phyloP scores from a whole-genome alignment of 108 stramenopile genomes.

The Skeletonema potamos region DNA sequence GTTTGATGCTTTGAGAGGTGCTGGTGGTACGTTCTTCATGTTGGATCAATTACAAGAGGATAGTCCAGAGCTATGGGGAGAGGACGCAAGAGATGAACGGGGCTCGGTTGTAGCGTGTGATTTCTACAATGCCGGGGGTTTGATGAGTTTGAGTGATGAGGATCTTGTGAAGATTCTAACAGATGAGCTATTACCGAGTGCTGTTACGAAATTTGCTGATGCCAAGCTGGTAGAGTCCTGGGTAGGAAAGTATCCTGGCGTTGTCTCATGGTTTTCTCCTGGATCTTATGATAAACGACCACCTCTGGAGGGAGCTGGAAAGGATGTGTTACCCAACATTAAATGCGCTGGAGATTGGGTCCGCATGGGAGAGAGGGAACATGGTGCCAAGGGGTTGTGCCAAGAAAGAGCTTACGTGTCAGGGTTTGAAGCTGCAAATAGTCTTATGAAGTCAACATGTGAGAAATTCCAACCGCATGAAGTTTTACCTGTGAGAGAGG shows the following conservation, averaged over 20 bases:
- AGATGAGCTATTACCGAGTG: constrained; percentile 75
- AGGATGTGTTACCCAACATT: constrained; percentile 55
- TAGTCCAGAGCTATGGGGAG: constrained; percentile 70
- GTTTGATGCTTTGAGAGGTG: constrained; percentile 82
- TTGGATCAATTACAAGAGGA: constrained; percentile 87
- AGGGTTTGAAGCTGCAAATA: constrained; percentile 86
- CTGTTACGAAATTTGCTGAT: constrained; percentile 75
- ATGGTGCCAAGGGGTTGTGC: constrained; percentile 93
- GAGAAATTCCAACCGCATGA: constrained; percentile 41
- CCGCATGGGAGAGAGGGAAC: constrained; percentile 89
- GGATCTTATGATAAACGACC: constrained; percentile 82
- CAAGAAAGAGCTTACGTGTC: constrained; percentile 92
- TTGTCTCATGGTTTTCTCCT: constrained; percentile 90
- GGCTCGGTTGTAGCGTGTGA: constrained; percentile 90
- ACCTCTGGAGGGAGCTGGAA: constrained; percentile 70
- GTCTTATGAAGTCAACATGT: constrained; percentile 40
- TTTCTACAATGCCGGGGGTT: constrained; percentile 89
- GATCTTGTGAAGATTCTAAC: constrained; percentile 79
- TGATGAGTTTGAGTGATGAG: constrained; percentile 80
- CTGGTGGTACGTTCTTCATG: constrained; percentile 95
- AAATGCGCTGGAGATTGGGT: constrained; percentile 94
- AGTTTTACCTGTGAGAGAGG: constrained; percentile 87
- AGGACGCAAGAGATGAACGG: constrained; percentile 26
- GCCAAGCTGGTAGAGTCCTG: constrained; percentile 86
- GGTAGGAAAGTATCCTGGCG: constrained; percentile 85